Evolutionary conservation across 2,329 filamentous ascomycete genomes (phyloP).

Genomic region (Fragosphaeria purpurea): DNA sequence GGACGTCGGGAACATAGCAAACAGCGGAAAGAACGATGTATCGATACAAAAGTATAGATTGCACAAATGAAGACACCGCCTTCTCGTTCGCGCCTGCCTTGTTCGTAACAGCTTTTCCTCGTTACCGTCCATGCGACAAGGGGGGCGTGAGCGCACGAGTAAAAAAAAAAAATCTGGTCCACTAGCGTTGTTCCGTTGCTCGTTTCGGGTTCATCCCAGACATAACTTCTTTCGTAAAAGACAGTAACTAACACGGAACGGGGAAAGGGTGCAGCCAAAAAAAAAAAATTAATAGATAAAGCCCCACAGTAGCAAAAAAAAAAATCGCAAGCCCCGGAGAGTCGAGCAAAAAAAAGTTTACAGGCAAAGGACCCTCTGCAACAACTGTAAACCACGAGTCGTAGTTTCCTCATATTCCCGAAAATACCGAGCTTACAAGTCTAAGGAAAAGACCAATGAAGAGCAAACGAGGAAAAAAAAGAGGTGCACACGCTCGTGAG

Average conservation of each 20-base stretch:
- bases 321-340: background rate
- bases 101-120: no score
- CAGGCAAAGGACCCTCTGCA: no score
- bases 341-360: background rate
- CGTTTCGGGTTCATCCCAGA: slow-evolving; percentile 8
- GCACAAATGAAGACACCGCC: no score
- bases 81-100: no score
- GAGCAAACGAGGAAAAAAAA: slow-evolving; percentile 1
- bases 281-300: background rate
- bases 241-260: background rate
- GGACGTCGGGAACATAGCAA: no score
- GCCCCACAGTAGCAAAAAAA: slow-evolving; percentile 4
- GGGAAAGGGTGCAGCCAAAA: background rate
- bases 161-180: slow-evolving; percentile 3
- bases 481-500: background rate
- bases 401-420: no score
- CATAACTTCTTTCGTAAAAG: slow-evolving; percentile 2
- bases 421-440: no score
- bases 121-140: slow-evolving; percentile 1
- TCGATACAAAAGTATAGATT: no score
- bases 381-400: no score
- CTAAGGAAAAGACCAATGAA: background rate
- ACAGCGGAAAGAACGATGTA: no score
- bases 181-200: slow-evolving; percentile 8
- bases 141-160: slow-evolving; percentile 2